Evolutionary conservation across 177 flowering plant species (phyloP).

Genomic region (Tripterygium wilfordii): DNA sequence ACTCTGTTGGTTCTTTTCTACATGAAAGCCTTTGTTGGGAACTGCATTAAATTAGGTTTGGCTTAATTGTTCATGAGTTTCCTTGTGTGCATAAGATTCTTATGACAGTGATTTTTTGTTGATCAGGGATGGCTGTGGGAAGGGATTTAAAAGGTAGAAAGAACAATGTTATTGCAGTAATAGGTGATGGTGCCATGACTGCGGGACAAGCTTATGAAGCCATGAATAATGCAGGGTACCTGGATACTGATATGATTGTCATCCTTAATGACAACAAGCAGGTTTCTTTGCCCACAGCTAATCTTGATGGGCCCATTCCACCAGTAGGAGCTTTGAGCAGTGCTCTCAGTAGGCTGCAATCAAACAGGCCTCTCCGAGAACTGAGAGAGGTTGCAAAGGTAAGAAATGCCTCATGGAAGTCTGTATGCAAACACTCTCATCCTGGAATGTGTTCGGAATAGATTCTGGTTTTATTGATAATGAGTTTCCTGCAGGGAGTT

Average conservation of each 20-base stretch:
- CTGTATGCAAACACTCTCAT: background rate
- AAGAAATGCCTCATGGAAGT: background rate
- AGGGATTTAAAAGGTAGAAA: slow-evolving; percentile 84
- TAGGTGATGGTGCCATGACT: slow-evolving; percentile 99
- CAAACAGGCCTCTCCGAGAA: slow-evolving; percentile 90
- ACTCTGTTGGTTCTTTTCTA: background rate
- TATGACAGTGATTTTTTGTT: background rate
- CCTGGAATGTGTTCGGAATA: background rate
- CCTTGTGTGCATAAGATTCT: background rate
- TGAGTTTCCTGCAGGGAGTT: slow-evolving; percentile 58
- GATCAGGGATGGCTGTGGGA: slow-evolving; percentile 97
- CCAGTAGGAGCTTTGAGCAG: slow-evolving; percentile 98
- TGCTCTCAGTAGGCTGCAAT: slow-evolving; percentile 88
- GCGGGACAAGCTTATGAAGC: slow-evolving; percentile 99
- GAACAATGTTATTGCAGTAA: slow-evolving; percentile 79
- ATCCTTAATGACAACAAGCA: slow-evolving; percentile 95
- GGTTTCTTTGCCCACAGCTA: slow-evolving; percentile 94
- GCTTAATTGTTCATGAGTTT: background rate
- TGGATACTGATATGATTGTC: slow-evolving; percentile 94
- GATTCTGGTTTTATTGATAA: background rate
- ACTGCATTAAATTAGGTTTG: too few relatives aligned
- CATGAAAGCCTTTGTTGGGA: background rate
- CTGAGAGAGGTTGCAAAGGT: slow-evolving; percentile 96
- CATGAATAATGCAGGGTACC: slow-evolving; percentile 96
- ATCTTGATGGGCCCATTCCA: slow-evolving; percentile 80